Base-by-base conservation (phyloP, 768 basidiomycete species). In the Boletus reticulatus region DNA sequence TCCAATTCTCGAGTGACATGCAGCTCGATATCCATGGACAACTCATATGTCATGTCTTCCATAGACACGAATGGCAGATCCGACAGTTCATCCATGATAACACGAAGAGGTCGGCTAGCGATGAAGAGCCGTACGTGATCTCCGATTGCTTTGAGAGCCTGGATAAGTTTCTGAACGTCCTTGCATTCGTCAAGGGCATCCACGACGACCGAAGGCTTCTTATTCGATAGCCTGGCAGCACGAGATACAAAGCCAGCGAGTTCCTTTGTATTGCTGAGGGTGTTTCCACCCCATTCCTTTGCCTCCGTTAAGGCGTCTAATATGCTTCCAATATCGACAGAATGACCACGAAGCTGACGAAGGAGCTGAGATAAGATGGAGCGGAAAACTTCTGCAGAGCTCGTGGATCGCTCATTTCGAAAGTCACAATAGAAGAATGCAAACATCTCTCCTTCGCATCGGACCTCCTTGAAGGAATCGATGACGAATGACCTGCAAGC, bases 161-260 rank as follows among this genome's bases (percentile, higher is more conserved):
- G 37, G 5, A 56, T 14, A 0, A 56, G 51, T 2, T 16, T n/a
- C 7, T 8, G 29, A 19, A 47, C 13, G 12, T 56, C 45, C 4
- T 43, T 36, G 32, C 51, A 56, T 31, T 56, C 55, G 12, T 56
- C 55, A 13, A 56, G 55, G 6, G 50, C 55, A 53, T 56, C 55
- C 4, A 56, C 50, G 4, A 56, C 4, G 4, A 56, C 38, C 22
- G 47, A 2, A 27, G 51, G 53, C 19, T 31, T 37, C 24, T 31
- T 44, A 16, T 0, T 9, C 14, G 1, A 22, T 1, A 41, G 16
- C 9, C 16, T 8, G 1, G 55, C 38, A 1, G 3, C 32, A 16
- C 20, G 37, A 22, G 20, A 46, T 16, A 9, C 43, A 41, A 46
- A 46, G 12, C 0, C 38, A 2, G 48, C 54, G 7, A 58, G 56